Conservation (phyloP, 192 early-diverging fungal species). For the Backusella tarrabulga region DNA sequence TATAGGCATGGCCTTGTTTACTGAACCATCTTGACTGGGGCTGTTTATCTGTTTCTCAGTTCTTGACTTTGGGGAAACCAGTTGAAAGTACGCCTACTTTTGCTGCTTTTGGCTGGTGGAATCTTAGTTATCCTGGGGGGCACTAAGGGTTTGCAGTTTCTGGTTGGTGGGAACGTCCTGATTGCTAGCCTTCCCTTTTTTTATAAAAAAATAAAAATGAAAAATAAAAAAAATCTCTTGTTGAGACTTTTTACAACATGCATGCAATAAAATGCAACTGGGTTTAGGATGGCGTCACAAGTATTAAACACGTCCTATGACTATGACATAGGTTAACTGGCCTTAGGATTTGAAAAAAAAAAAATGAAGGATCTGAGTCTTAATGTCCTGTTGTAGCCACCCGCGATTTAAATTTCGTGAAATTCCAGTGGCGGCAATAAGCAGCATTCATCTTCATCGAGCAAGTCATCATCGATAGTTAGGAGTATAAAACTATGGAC, state of each 20-base stretch:
- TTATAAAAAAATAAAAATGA: slow-evolving; percentile 2
- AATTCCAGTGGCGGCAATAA: too few relatives aligned
- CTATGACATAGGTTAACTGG: background rate
- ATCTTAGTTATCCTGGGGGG: background rate
- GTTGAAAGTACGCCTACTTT: slow-evolving; percentile 5
- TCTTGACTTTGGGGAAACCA: background rate
- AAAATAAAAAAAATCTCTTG: background rate
- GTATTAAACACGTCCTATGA: slow-evolving; percentile 4
- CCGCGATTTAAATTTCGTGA: too few relatives aligned
- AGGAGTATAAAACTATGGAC: too few relatives aligned
- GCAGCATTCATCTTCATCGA: too few relatives aligned
- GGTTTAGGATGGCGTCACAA: background rate
- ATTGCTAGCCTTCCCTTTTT: slow-evolving; percentile 19
- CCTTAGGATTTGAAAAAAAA: too few relatives aligned
- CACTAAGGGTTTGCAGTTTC: background rate
- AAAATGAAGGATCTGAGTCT: too few relatives aligned
- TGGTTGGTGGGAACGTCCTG: slow-evolving; percentile 9
- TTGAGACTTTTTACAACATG: background rate
- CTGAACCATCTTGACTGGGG: slow-evolving; percentile 10
- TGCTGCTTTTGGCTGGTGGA: background rate
- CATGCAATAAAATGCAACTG: too few relatives aligned
- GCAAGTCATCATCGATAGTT: too few relatives aligned
- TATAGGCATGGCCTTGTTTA: slow-evolving; percentile 27
- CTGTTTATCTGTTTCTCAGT: background rate
- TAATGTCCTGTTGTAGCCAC: too few relatives aligned